Conservation (phyloP, 495 filamentous ascomycete species). For the Aspergillus affinis region DNA sequence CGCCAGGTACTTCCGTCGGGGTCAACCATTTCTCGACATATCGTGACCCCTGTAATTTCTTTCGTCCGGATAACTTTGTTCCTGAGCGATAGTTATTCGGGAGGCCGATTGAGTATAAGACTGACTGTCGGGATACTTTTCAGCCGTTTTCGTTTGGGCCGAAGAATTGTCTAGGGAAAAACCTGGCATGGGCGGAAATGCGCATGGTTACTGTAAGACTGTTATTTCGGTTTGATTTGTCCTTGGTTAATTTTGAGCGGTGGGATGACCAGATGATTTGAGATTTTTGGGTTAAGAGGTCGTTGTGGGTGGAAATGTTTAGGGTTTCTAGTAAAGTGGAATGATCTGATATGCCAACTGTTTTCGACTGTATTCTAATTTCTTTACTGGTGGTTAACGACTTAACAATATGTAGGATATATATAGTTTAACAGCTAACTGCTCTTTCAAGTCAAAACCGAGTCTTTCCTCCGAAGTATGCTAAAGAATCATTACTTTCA, state of each 20-base stretch:
- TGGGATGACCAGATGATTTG: too few relatives aligned
- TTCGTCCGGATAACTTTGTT: neutral
- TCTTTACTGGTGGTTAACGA: too few relatives aligned
- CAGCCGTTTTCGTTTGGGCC: slow-evolving; percentile 41
- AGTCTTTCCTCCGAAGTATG: too few relatives aligned
- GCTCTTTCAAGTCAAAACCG: too few relatives aligned
- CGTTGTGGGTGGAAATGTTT: neutral
- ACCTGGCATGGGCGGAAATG: slow-evolving; percentile 17
- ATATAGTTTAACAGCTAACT: too few relatives aligned
- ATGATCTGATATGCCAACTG: too few relatives aligned
- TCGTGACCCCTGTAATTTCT: neutral
- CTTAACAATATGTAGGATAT: too few relatives aligned
- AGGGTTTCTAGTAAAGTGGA: neutral
- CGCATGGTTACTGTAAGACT: slow-evolving; percentile 3
- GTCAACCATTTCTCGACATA: neutral
- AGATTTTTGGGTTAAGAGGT: neutral
- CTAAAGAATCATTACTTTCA: too few relatives aligned
- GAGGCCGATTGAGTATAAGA: neutral
- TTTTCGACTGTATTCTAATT: too few relatives aligned
- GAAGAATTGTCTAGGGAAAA: slow-evolving; percentile 40
- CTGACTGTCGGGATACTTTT: slow-evolving; percentile 14
- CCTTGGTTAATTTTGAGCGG: neutral
- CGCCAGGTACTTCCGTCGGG: neutral
- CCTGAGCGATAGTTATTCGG: neutral
- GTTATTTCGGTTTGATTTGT: slow-evolving; percentile 5